phyloP scores from a whole-genome alignment of 208 protist genomes.

The Trypanosoma boissoni region DNA sequence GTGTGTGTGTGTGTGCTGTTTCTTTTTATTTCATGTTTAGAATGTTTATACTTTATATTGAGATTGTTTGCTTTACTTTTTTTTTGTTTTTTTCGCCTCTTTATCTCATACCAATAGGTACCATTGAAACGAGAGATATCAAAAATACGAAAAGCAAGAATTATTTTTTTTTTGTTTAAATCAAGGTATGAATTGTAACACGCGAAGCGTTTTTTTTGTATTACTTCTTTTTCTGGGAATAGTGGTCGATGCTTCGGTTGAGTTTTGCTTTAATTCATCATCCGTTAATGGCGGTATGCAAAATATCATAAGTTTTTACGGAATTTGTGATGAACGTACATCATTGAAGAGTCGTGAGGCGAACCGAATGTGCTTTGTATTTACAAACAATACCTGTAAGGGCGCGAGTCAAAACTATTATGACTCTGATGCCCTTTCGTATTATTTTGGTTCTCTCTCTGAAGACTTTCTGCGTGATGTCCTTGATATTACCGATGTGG shows the following conservation, averaged over 20 bases:
- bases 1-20: conserved; percentile 8
- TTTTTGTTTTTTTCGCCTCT: conserved; percentile 22
- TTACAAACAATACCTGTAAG: neutral
- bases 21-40: conserved; percentile 10
- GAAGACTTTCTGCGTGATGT: neutral
- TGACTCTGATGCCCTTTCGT: neutral
- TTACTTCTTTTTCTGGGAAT: neutral
- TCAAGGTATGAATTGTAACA: too few relatives aligned
- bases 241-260: neutral
- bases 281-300: neutral
- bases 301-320: neutral
- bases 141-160: neutral
- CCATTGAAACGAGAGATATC: too few relatives aligned
- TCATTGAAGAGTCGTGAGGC: neutral
- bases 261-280: neutral
- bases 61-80: too few relatives aligned
- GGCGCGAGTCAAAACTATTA: neutral
- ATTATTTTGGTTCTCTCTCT: neutral
- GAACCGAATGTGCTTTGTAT: neutral
- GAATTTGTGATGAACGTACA: neutral
- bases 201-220: neutral
- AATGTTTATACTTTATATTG: too few relatives aligned
- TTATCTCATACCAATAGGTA: too few relatives aligned
- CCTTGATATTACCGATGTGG: neutral
- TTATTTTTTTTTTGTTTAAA: neutral